Evolutionary conservation across 306 rosid species (phyloP).

Genomic region (Luffa aegyptiaca): DNA sequence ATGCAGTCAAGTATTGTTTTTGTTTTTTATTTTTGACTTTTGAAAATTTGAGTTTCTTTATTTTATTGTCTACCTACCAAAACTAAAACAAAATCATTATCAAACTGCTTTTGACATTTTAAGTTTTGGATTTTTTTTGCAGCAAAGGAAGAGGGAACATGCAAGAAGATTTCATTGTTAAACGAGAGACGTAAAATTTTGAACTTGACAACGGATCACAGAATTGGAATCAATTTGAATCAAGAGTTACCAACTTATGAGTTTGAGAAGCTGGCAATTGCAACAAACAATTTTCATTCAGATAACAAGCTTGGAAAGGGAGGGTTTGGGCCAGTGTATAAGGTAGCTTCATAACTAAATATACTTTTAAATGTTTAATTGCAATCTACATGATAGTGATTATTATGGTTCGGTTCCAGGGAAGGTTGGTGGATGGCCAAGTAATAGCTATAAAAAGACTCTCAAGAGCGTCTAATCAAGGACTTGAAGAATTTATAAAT

Average conservation of each 20-base stretch:
- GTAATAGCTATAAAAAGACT: too few relatives aligned
- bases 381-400: not conserved
- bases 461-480: too few relatives aligned
- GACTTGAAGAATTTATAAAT: too few relatives aligned
- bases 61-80: too few relatives aligned
- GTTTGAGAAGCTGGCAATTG: conserved; percentile 23
- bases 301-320: conserved; percentile 22
- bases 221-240: not conserved
- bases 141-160: not conserved
- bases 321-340: not conserved
- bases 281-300: conserved; percentile 27
- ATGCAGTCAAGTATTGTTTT: too few relatives aligned
- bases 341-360: not conserved
- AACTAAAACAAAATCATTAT: too few relatives aligned
- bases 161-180: not conserved
- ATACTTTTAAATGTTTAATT: too few relatives aligned
- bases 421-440: too few relatives aligned
- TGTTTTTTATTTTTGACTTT: too few relatives aligned
- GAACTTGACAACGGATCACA: not conserved
- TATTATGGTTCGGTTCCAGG: too few relatives aligned
- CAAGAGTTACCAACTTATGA: conserved; percentile 24
- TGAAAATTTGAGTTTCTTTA: too few relatives aligned
- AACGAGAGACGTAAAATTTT: not conserved
- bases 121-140: not conserved
- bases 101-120: too few relatives aligned